These are phyloP conservation scores for Kluyveromyces nonfermentans DNA, from an alignment of 805 yeast genomes.

Conservation along the genomic window DNA sequence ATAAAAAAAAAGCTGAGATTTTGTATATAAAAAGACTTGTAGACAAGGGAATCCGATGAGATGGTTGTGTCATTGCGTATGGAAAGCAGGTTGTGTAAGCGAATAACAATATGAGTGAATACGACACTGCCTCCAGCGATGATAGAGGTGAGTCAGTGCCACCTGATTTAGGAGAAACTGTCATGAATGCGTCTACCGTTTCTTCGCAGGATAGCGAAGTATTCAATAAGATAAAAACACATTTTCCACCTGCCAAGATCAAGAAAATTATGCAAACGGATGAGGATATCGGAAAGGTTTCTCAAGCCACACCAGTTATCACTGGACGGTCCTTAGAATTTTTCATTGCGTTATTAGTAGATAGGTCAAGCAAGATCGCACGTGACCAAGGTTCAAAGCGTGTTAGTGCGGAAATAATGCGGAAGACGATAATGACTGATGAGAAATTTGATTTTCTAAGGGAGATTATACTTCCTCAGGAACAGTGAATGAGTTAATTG, in stretches of 20 bases:
- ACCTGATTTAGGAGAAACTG: not conserved
- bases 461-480: slow-evolving; percentile 33
- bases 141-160: not conserved
- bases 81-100: not conserved
- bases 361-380: slow-evolving; percentile 73
- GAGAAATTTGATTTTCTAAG: slow-evolving; percentile 92
- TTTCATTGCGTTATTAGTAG: slow-evolving; percentile 82
- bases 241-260: slow-evolving; percentile 87
- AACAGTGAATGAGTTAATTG: not conserved
- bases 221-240: slow-evolving; percentile 52
- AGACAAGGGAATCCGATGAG: not conserved
- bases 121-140: slow-evolving; percentile 1
- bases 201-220: slow-evolving; percentile 6
- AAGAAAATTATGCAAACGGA: slow-evolving; percentile 96
- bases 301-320: slow-evolving; percentile 97
- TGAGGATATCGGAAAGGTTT: slow-evolving; percentile 97
- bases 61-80: too few relatives aligned
- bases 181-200: not conserved
- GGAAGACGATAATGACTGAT: slow-evolving; percentile 70
- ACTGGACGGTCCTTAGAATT: slow-evolving; percentile 92
- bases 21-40: not conserved
- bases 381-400: slow-evolving; percentile 64
- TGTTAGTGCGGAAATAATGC: slow-evolving; percentile 73
- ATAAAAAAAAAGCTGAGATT: not conserved
- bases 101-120: not conserved